Evolutionary conservation across 2,329 filamentous ascomycete genomes (phyloP).

Genomic region (Elsinoe perseae): DNA sequence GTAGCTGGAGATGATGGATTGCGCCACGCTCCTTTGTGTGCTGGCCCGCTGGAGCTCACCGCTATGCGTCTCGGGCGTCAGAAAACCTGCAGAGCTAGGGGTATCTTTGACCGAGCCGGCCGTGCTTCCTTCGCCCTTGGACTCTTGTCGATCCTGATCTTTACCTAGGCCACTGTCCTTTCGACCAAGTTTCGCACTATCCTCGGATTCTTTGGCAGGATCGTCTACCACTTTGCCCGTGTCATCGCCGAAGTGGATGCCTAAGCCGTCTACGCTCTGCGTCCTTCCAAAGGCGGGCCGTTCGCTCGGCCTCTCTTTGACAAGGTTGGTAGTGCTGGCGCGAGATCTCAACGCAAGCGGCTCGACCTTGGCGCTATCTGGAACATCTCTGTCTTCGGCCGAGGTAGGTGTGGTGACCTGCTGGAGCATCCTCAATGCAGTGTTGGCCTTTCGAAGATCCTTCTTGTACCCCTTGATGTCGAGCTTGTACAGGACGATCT

Average conservation of each 20-base stretch:
- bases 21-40: constrained; percentile 27
- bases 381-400: neutral
- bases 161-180: neutral
- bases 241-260: constrained; percentile 6
- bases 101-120: neutral
- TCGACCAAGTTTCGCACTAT: neutral
- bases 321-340: constrained; percentile 5
- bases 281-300: neutral
- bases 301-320: neutral
- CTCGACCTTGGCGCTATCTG: constrained; percentile 11
- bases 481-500: constrained; percentile 44
- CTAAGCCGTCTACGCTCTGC: neutral
- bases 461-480: constrained; percentile 42
- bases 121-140: constrained; percentile 3
- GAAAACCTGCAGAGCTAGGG: neutral
- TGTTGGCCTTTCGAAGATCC: constrained; percentile 27
- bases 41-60: constrained; percentile 18
- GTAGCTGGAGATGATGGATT: constrained; percentile 29
- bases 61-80: neutral
- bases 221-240: neutral
- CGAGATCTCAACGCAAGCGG: neutral
- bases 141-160: neutral
- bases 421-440: constrained; percentile 27
- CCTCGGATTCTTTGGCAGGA: neutral
- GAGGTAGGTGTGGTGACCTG: constrained; percentile 5